Evolutionary conservation across 805 yeast genomes (phyloP), one percentile per base, ranked within the genome.

Genomic region (Brettanomyces anomalus): DNA sequence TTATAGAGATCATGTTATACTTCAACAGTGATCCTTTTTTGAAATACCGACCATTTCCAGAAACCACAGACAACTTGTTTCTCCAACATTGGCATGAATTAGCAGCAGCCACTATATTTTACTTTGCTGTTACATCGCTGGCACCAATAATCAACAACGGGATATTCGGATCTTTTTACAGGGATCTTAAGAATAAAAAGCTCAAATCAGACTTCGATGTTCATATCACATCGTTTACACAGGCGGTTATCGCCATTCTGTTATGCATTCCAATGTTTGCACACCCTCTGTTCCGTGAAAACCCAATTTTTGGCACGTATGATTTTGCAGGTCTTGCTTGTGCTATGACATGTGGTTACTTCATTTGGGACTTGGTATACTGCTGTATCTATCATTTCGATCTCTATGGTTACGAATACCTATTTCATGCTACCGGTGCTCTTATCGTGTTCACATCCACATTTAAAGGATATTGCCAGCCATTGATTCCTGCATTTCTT

Each of bases 211-310:
- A 90, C 60, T 93, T 86, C 58, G 96, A 93, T 61, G 85, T 89
- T 52, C 97, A 93, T 61, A 71, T 85, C 11, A 96, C 87, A 3
- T 81, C 97, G 2, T 79, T 85, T 77, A 76, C 88, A 16, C 97
- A 93, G 61, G 77, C 93, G 40, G 37, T 85, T 1, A 48, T 85
- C 5, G 79, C 95, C 10, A 63, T 86, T 20, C 57, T 58, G 7
- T 56, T 77, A 7, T 69, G 84, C 28, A 56, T 76, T 38, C 95
- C 95, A 5, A 69, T 83, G 68, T 77, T 81, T 58, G 65, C 70
- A 43, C 82, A 81, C 48, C 69, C 74, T 8, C 57, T 67, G 39
- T 68, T 76, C 45, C 48, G 53, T 4, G 52, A 56, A 11, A 76
- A 80, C 54, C 72, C 82, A 5, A 64, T 85, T 19, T 66, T 75